These are phyloP conservation scores for Phytopythium vexans DNA, from an alignment of 352 stramenopile genomes.

Conservation along the genomic window DNA sequence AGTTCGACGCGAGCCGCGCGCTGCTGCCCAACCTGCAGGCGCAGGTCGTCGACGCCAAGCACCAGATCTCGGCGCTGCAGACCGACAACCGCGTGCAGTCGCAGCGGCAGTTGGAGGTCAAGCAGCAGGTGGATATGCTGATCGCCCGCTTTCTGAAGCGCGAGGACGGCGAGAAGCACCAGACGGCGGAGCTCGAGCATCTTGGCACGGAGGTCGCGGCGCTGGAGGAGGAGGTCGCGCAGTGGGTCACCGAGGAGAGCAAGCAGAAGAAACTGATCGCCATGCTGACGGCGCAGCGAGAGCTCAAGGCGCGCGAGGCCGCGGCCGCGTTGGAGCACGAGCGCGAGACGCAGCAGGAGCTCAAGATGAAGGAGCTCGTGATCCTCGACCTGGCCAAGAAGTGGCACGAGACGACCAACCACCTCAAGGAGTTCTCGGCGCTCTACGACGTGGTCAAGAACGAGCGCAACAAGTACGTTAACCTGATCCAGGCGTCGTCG, in stretches of 20 bases:
- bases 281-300: slow-evolving; percentile 87
- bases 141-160: slow-evolving; percentile 88
- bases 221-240: slow-evolving; percentile 78
- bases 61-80: slow-evolving; percentile 54
- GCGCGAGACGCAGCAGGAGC: slow-evolving; percentile 83
- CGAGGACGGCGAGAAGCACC: slow-evolving; percentile 77
- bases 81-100: slow-evolving; percentile 71
- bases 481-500: slow-evolving; percentile 89
- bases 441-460: slow-evolving; percentile 96
- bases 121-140: slow-evolving; percentile 90
- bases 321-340: slow-evolving; percentile 71
- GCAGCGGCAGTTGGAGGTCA: slow-evolving; percentile 71
- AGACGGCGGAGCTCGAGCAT: slow-evolving; percentile 59
- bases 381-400: slow-evolving; percentile 94
- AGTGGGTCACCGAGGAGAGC: slow-evolving; percentile 86
- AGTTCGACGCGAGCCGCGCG: slow-evolving; percentile 66
- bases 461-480: slow-evolving; percentile 96
- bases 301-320: slow-evolving; percentile 89
- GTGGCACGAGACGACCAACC: slow-evolving; percentile 92
- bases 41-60: slow-evolving; percentile 76
- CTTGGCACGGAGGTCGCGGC: slow-evolving; percentile 58
- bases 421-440: slow-evolving; percentile 91
- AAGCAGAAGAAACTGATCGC: slow-evolving; percentile 88
- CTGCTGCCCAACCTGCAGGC: slow-evolving; percentile 79
- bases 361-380: slow-evolving; percentile 93